Base-by-base conservation (phyloP, 1,139 yeast genomes). In the Suhomyces anneliseae region DNA sequence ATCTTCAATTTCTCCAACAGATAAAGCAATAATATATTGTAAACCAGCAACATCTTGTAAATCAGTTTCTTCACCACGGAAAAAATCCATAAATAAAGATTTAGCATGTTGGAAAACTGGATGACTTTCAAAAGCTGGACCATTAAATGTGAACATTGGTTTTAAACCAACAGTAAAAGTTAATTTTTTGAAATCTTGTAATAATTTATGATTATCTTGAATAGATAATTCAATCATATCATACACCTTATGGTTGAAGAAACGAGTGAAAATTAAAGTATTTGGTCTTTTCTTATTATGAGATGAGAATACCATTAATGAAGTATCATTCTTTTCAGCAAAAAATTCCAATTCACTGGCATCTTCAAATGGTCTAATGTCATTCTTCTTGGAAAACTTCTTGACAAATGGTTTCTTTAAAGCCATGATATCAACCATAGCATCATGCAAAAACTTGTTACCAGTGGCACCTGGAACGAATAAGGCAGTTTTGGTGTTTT, bases 61-160 rank as follows among this genome's bases (percentile, higher is more conserved):
- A 51, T 83, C 85, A 27, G 95, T 83, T 50, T 80, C 84, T 57
- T 87, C 90, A 34, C 98, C 98, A 54, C 95, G 79, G 78, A 86
- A 93, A 66, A 95, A 87, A 68, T 93, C 99, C 58, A 95, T 62
- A 60, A 93, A 92, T 56, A 92, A 74, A 1, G 97, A 89, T 70
- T 93, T 93, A 54, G 90, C 65, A 53, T 92, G 97, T 67, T 79
- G 83, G 70, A 79, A 92, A 26, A 86, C 85, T 26, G 98, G 97
- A 61, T 92, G 93, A 9, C 83, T 75, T 56, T 95, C 98, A 61
- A 93, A 93, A 19, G 87, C 87, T 36, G 96, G 86, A 34, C 99
- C 98, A 64, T 90, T 90, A 72, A 93, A 93, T 7, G 87, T 78
- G 68, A 93, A 87, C 92, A 93, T 83, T 49, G 99, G 99, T 66